Percentiles rank a stretch among this genome's conserved stretches.
Conservation (phyloP, 176 grass and related monocot genomes). For the Rhynchospora breviuscula region DNA sequence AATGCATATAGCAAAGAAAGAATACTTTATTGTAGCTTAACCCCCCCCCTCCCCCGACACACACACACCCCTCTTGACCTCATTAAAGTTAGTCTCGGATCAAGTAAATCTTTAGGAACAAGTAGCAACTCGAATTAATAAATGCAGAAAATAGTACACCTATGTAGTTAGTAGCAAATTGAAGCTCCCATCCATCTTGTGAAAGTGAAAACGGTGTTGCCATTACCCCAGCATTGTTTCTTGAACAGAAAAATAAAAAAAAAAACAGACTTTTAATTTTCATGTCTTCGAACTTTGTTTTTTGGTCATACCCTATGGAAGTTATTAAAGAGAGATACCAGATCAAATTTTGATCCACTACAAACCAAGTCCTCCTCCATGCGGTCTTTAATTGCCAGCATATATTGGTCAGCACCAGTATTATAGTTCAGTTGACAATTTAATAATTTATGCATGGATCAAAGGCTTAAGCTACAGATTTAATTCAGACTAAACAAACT, state of each 20-base stretch:
- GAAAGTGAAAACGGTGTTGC: slow-evolving; percentile 73
- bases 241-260: slow-evolving; percentile 16
- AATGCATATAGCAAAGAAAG: not conserved
- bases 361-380: not conserved
- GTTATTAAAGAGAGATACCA: not conserved
- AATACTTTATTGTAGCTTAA: not conserved
- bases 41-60: no score
- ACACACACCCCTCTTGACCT: not conserved
- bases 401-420: not conserved
- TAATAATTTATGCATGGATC: not conserved
- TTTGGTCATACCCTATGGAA: not conserved
- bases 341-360: not conserved
- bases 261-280: not conserved
- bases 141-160: slow-evolving; percentile 34
- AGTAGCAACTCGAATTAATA: not conserved
- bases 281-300: not conserved
- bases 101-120: not conserved
- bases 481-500: slow-evolving; percentile 14
- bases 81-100: not conserved
- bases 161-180: slow-evolving; percentile 93
- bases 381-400: not conserved
- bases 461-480: slow-evolving; percentile 27
- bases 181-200: slow-evolving; percentile 86
- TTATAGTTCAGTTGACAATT: not conserved
- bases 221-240: slow-evolving; percentile 92